Percentiles rank a stretch among this genome's conserved stretches.
phyloP scores from a whole-genome alignment of 2,329 filamentous ascomycete species.

The Sarocladium kiliense region DNA sequence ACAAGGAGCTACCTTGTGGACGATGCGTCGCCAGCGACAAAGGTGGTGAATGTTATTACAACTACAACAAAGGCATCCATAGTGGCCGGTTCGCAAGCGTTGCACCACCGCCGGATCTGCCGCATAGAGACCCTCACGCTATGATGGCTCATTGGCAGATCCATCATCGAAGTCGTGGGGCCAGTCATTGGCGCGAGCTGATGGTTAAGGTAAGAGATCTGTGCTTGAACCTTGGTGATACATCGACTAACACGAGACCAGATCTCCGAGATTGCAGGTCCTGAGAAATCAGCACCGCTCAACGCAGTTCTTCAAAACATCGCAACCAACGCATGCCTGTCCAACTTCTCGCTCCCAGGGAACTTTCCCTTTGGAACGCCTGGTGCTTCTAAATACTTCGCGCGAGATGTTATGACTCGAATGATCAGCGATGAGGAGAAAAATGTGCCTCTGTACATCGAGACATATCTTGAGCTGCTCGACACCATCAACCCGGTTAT shows the following conservation, averaged over 20 bases:
- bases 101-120: constrained; percentile 14
- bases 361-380: constrained; percentile 34
- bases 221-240: background rate
- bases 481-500: constrained; percentile 29
- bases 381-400: constrained; percentile 25
- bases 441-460: constrained; percentile 21
- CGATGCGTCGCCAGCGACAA: too few species aligned
- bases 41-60: too few species aligned
- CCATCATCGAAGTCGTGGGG: constrained; percentile 27
- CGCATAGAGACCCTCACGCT: constrained; percentile 19
- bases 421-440: constrained; percentile 22
- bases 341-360: constrained; percentile 28
- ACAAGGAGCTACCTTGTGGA: too few species aligned
- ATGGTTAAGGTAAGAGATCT: constrained; percentile 28
- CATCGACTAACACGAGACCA: background rate
- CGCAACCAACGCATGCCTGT: constrained; percentile 28
- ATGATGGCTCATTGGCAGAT: constrained; percentile 27
- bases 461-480: constrained; percentile 24
- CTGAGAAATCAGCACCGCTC: constrained; percentile 20
- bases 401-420: constrained; percentile 24
- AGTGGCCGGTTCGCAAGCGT: too few species aligned
- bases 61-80: too few species aligned
- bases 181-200: constrained; percentile 30
- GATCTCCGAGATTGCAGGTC: background rate
- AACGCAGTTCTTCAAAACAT: constrained; percentile 24